Evolutionary conservation across 139 green algal genomes (phyloP).

Genomic region (Chlorella sp.): DNA sequence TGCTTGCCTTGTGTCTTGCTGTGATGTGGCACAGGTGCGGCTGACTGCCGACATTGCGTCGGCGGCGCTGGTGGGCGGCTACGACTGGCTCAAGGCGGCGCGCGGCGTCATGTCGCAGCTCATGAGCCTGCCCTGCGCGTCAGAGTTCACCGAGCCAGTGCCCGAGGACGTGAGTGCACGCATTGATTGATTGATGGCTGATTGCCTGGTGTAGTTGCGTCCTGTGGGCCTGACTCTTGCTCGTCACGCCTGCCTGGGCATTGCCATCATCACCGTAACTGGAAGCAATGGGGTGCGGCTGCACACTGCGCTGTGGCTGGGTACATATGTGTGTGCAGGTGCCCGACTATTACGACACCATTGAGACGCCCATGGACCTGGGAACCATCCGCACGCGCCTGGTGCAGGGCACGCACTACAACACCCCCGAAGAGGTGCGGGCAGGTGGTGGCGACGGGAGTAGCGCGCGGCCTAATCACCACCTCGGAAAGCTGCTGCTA

Average conservation of each 20-base stretch:
- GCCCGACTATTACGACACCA: neutral
- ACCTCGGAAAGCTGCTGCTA: neutral
- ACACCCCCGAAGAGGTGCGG: neutral
- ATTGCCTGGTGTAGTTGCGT: neutral
- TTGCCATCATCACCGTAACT: neutral
- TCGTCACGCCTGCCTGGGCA: neutral
- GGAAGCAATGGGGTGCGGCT: neutral
- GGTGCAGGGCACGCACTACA: neutral
- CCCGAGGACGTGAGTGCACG: neutral
- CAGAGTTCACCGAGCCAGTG: neutral
- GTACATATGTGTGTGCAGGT: neutral
- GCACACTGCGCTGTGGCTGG: too few relatives aligned
- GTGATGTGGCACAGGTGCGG: too few relatives aligned
- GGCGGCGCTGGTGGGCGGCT: neutral
- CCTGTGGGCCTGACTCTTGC: neutral
- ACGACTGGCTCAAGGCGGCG: neutral
- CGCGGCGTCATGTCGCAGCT: too few relatives aligned
- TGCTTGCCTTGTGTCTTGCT: too few relatives aligned
- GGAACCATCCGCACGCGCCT: constrained; percentile 18
- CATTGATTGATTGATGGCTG: neutral
- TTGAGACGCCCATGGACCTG: constrained; percentile 63
- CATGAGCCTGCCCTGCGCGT: neutral
- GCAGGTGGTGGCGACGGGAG: neutral
- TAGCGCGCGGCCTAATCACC: neutral
- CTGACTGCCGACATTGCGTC: neutral